phyloP scores from a whole-genome alignment of 306 rosid species.

The Oxytropis ochrocephala region DNA sequence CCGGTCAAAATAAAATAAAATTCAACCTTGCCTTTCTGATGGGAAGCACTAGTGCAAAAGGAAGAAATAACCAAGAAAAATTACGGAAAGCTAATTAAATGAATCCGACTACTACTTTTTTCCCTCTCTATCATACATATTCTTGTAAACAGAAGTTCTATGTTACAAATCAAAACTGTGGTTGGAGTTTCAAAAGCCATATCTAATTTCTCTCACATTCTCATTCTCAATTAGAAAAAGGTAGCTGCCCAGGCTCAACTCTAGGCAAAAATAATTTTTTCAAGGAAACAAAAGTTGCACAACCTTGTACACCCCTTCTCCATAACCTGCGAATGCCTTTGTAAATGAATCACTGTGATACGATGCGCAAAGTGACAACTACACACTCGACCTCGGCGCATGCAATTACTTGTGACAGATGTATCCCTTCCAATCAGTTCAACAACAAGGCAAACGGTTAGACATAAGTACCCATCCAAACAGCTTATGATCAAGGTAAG shows the following conservation, averaged over 20 bases:
- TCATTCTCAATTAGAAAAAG: slow-evolving; percentile 42
- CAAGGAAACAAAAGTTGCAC: slow-evolving; percentile 29
- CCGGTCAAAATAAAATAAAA: background rate
- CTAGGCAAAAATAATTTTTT: slow-evolving; percentile 21
- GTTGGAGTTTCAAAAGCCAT: slow-evolving; percentile 61
- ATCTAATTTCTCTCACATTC: slow-evolving; percentile 50
- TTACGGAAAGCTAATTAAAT: slow-evolving; percentile 18
- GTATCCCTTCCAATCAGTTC: slow-evolving; percentile 8
- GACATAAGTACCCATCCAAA: background rate
- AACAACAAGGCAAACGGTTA: slow-evolving; percentile 9
- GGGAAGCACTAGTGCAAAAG: background rate
- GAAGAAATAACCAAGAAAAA: background rate
- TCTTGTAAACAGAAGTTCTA: slow-evolving; percentile 56
- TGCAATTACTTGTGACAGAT: slow-evolving; percentile 6
- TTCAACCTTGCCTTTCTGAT: background rate
- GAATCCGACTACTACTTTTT: slow-evolving; percentile 32
- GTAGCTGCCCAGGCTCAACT: slow-evolving; percentile 33
- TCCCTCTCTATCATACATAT: slow-evolving; percentile 57
- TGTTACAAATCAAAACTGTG: slow-evolving; percentile 93
- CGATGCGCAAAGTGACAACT: slow-evolving; percentile 17
- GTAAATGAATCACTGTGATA: slow-evolving; percentile 36
- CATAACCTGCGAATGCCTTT: slow-evolving; percentile 41
- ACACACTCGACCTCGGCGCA: slow-evolving; percentile 21
- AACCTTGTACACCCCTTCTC: slow-evolving; percentile 29
- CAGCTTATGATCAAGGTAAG: background rate